Conservation (phyloP, 768 basidiomycete genomes). For the Amanita brunnescens region DNA sequence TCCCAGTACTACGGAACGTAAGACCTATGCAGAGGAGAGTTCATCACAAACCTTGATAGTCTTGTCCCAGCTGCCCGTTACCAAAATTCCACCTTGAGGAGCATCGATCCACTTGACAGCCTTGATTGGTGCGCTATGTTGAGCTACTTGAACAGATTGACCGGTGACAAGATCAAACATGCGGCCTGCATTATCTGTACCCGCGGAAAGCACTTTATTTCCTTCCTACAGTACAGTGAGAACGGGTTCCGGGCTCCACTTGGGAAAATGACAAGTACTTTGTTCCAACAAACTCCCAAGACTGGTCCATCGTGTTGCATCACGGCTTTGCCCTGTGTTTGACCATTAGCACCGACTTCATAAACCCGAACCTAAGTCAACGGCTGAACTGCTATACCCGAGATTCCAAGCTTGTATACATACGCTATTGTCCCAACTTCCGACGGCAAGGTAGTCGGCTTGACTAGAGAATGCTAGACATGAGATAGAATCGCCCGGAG, state of each 20-base stretch:
- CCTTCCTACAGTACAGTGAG: constrained; percentile 54
- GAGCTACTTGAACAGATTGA: constrained; percentile 73
- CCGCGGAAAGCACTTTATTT: constrained; percentile 82
- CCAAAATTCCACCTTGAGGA: constrained; percentile 64
- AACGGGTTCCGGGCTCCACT: constrained; percentile 3
- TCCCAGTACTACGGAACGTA: constrained; percentile 78
- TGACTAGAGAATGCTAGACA: constrained; percentile 74
- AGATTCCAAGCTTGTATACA: constrained; percentile 12
- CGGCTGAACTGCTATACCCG: constrained; percentile 4
- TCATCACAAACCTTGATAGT: constrained; percentile 70
- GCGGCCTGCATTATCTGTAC: constrained; percentile 91
- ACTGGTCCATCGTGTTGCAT: constrained; percentile 88
- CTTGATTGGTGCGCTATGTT: constrained; percentile 85
- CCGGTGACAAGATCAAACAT: constrained; percentile 87
- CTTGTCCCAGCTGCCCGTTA: constrained; percentile 97
- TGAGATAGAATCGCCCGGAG: constrained; percentile 83
- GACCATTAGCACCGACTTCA: constrained; percentile 72
- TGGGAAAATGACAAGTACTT: constrained; percentile 36
- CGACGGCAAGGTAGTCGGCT: constrained; percentile 86
- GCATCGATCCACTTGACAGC: constrained; percentile 76
- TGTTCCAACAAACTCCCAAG: constrained; percentile 84
- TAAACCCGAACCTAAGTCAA: constrained; percentile 77
- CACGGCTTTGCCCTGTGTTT: constrained; percentile 83
- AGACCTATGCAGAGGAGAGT: background rate
- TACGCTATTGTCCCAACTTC: constrained; percentile 91